These are phyloP conservation scores for Gamsiella multidivaricata DNA, from an alignment of 192 early-diverging fungal genomes.

Conservation along the genomic window DNA sequence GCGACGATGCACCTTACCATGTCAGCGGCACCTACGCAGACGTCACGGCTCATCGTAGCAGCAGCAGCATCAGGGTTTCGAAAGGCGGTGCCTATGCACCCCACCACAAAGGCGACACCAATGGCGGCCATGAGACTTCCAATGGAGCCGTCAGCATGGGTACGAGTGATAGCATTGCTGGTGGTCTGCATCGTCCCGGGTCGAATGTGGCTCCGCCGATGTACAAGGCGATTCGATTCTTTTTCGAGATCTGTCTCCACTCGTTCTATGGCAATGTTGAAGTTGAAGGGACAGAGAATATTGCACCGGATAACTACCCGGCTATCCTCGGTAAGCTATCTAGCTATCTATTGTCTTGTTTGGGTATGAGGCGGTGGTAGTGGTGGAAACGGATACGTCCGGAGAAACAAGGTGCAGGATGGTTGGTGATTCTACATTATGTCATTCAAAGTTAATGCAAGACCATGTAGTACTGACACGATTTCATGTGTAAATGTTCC, in stretches of 20 bases:
- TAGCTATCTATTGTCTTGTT: background rate
- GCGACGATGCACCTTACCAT: no score
- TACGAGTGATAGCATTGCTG: background rate
- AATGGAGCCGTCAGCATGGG: no score
- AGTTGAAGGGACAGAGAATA: slow-evolving; percentile 54
- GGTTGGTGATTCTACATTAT: slow-evolving; percentile 6
- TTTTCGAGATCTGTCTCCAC: slow-evolving; percentile 53
- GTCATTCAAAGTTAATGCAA: slow-evolving; percentile 5
- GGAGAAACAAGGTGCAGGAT: background rate
- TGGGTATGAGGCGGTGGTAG: background rate
- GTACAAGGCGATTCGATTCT: slow-evolving; percentile 51
- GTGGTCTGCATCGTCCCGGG: background rate
- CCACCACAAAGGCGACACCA: no score
- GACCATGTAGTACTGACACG: no score
- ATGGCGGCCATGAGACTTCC: no score
- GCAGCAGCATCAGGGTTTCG: no score
- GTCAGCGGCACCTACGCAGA: background rate
- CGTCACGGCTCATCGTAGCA: no score
- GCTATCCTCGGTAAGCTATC: slow-evolving; percentile 48
- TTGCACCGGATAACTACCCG: slow-evolving; percentile 52
- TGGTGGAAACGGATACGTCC: background rate
- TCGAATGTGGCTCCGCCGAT: slow-evolving; percentile 30
- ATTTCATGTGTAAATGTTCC: background rate
- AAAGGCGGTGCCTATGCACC: no score
- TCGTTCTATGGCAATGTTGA: slow-evolving; percentile 56